Evolutionary conservation across 805 yeast species (phyloP), one percentile per base, ranked within the genome.

Genomic region (Sungouiozyma ichnusensis): DNA sequence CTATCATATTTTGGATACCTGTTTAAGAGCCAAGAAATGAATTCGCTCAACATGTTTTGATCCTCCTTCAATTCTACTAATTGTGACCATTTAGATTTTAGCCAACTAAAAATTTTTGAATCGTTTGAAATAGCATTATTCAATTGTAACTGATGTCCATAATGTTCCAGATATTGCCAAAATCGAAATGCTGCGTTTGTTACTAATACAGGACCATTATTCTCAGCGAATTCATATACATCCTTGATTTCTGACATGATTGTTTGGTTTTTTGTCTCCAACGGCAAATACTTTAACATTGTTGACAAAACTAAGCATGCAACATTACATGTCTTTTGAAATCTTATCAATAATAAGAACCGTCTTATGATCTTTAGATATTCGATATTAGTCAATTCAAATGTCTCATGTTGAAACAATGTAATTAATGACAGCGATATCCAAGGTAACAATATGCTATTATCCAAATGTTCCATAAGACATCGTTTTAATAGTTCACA

Each of bases 171-270:
- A 0, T 65, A 48, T 40, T 65, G 58, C 88, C 88, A 81, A 47
- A 81, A 74, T 13, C 54, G 48, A 20, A 76, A 59, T 3, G 81
- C 63, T 38, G 70, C 74, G 35, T 70, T 62, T 37, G 70, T 65
- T 1, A 79, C 40, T 1, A 47, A 18, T 1, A 60, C 52, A 2
- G 92, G 90, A 0, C 90, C 90, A 54, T 72, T 74, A 0, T 78
- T 62, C 36, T 75, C 81, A 0, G 83, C 62, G 4, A 73, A 53
- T 32, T 78, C 81, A 37, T 73, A 60, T 1, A 77, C 40, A 20
- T 71, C 72, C 35, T 71, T 72, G 27, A 78, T 56, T 46, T 73
- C 74, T 36, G 66, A 72, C 3, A 63, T 42, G 7, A 77, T 49
- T 0, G 73, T 55, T 7, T 55, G 54, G 41, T 77, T 82, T 3